Conservation (phyloP, 441 rosid species). For the Pelargonium australe region DNA sequence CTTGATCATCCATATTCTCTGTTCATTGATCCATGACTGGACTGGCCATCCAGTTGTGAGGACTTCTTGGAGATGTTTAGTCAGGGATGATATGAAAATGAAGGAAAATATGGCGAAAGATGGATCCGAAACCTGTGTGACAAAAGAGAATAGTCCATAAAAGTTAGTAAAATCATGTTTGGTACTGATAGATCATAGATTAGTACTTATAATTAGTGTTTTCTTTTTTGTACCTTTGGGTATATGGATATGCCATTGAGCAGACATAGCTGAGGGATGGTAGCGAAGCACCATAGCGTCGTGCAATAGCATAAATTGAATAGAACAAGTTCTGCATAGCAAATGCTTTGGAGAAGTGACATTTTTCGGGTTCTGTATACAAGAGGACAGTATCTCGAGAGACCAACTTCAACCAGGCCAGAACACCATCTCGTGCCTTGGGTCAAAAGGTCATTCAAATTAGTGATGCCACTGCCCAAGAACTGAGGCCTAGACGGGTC, state of each 20-base stretch:
- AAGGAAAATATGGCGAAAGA: slow-evolving; percentile 19
- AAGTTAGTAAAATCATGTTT: too few species aligned
- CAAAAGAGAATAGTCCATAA: not conserved
- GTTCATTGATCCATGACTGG: slow-evolving; percentile 24
- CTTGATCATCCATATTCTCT: slow-evolving; percentile 40
- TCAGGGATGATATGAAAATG: slow-evolving; percentile 23
- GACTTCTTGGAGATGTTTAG: slow-evolving; percentile 27
- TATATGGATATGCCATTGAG: slow-evolving; percentile 32
- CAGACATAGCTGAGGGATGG: slow-evolving; percentile 38
- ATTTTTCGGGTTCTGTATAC: slow-evolving; percentile 26
- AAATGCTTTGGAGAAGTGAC: slow-evolving; percentile 22
- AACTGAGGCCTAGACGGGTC: slow-evolving; percentile 33
- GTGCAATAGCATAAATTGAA: slow-evolving; percentile 18
- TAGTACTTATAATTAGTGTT: too few species aligned
- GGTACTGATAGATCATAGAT: too few species aligned
- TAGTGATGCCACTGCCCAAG: slow-evolving; percentile 27
- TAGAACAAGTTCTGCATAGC: slow-evolving; percentile 18
- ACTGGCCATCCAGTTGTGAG: slow-evolving; percentile 19
- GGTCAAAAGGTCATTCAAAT: slow-evolving; percentile 20
- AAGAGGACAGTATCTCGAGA: slow-evolving; percentile 39
- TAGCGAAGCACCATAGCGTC: slow-evolving; percentile 29
- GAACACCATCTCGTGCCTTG: slow-evolving; percentile 34
- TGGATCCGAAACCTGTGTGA: slow-evolving; percentile 25
- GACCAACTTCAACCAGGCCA: slow-evolving; percentile 22
- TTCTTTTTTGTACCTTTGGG: slow-evolving; percentile 43